Evolutionary conservation across 2,329 filamentous ascomycete genomes (phyloP), one percentile per base, ranked within the genome.

Genomic region (Sphaerulina musiva): DNA sequence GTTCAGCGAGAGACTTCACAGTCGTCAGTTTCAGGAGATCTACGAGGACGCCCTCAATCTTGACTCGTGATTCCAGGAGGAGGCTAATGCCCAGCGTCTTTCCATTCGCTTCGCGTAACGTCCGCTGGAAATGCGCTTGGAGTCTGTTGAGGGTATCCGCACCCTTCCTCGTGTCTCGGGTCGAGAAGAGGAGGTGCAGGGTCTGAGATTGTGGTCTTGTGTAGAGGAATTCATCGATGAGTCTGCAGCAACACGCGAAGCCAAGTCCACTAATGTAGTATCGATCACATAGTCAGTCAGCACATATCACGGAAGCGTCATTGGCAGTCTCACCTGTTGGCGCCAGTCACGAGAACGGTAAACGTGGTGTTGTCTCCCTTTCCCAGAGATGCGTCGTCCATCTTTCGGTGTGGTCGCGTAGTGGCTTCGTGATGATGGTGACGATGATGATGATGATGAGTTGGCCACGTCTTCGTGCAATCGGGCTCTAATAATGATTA

Each of bases 221-320:
- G 55, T 77, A 74, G 56, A 95, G 82, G 75, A 95, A 96, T 65
- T 95, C 88, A 74, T 95, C 89, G 63, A 95, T 92, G 53, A 95
- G 78, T 57, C 89, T 87, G 66, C 87, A 83, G 69, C 87, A 87
- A 62, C 88, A 90, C 52, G 86, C 85, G 64, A 92, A 86, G 43
- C 92, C 92, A 43, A 96, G 83, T 57, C 92, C 92, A 69, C 92
- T 96, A 70, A 11, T 39, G 17, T 26, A 7, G 51, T 44, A 12
- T 42, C 17, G 38, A 29, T 23, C 26, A 29, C 26, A 29, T 29
- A 29, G 46, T 26, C 12, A 29, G 46, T 26, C 12, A 17, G 29
- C 32, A 9, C 29, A 11, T 31, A 34, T 46, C 32, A 14, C 7
- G 4, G 10, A 12, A 17, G 29, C 2, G 36, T 10, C 17, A 43